phyloP scores from a whole-genome alignment of 176 grass and related monocot species.

The Sorghum bicolor region Sorghum_bicolor_NCBIv3 NC_012872.2:6790001-6790500 shows the following conservation, averaged over 20 bases:
- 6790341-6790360: not conserved
- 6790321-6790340: not conserved
- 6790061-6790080: not conserved
- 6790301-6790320: not conserved
- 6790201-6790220: not conserved
- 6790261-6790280: not conserved
- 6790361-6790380: not conserved
- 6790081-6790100: no score
- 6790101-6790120: not conserved
- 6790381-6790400: not conserved
- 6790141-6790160: not conserved
- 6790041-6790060: not conserved
- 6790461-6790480: not conserved
- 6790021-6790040: not conserved
- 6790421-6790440: not conserved
- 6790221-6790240: no score
- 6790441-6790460: not conserved
- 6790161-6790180: not conserved
- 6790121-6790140: not conserved
- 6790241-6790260: not conserved
- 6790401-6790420: not conserved
- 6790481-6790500: not conserved
- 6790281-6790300: not conserved
- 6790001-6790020: conserved; percentile 83
- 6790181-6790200: not conserved